phyloP scores from a whole-genome alignment of 139 green algal species.

The Chlamydomonas sp. region DNA sequence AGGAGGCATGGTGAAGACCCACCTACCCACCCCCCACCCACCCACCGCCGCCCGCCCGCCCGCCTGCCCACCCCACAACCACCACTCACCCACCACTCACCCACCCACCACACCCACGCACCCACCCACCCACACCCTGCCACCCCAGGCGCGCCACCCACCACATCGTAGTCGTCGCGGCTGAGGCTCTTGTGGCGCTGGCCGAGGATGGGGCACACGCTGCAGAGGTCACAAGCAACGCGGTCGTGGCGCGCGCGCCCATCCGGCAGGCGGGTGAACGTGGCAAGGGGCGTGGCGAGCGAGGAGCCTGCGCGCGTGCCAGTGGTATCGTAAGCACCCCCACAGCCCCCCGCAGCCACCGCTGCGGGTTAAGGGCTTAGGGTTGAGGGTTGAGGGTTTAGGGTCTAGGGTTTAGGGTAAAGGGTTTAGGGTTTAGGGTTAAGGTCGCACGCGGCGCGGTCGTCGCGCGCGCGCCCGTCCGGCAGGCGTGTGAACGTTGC shows the following conservation, averaged over 20 bases:
- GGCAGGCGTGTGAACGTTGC: background rate
- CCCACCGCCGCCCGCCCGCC: too few species aligned
- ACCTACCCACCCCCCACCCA: too few species aligned
- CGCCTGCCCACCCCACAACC: too few species aligned
- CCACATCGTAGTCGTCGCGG: slow-evolving; percentile 33
- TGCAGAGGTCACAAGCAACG: slow-evolving; percentile 38
- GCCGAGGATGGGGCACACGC: slow-evolving; percentile 28
- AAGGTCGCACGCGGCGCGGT: background rate
- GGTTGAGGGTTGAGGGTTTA: too few species aligned
- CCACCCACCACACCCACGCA: too few species aligned
- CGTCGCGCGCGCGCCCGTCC: slow-evolving; percentile 26
- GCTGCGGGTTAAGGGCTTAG: background rate
- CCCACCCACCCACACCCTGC: background rate
- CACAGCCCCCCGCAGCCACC: background rate
- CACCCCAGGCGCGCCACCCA: background rate
- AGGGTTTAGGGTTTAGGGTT: background rate
- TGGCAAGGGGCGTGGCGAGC: background rate
- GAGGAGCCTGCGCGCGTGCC: background rate
- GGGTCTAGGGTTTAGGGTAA: background rate
- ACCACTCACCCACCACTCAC: too few species aligned
- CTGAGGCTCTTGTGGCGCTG: slow-evolving; percentile 24
- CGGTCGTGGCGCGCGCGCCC: slow-evolving; percentile 25
- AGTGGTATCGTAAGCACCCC: background rate
- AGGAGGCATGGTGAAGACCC: too few species aligned
- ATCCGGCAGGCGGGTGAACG: slow-evolving; percentile 2